These are phyloP conservation scores for Penstemon eatonii DNA, from an alignment of 257 asterid species.

Conservation along the genomic window DNA sequence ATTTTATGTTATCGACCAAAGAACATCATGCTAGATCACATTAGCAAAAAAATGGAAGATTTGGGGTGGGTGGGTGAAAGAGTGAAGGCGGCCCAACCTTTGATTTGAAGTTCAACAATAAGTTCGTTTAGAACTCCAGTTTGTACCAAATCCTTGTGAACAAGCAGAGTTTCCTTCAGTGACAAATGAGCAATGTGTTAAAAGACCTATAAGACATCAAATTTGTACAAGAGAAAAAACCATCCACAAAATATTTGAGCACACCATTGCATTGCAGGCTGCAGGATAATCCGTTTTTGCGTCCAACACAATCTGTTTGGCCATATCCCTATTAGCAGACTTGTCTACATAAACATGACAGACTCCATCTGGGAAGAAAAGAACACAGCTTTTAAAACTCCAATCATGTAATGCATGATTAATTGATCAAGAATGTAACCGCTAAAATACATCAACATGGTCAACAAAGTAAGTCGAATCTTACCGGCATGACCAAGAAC, in stretches of 20 bases:
- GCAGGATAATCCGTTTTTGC: slow-evolving; percentile 89
- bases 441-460: background rate
- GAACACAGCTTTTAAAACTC: slow-evolving; percentile 16
- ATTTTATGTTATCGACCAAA: background rate
- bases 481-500: slow-evolving; percentile 93
- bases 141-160: slow-evolving; percentile 65
- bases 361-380: slow-evolving; percentile 67
- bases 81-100: slow-evolving; percentile 44
- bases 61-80: background rate
- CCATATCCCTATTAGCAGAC: slow-evolving; percentile 77
- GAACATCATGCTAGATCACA: background rate
- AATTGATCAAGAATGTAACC: slow-evolving; percentile 14
- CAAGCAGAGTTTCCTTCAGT: slow-evolving; percentile 75
- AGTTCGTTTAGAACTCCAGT: slow-evolving; percentile 51
- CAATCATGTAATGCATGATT: slow-evolving; percentile 23
- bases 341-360: slow-evolving; percentile 83
- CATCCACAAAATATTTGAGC: background rate
- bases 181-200: slow-evolving; percentile 3
- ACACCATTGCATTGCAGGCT: slow-evolving; percentile 90
- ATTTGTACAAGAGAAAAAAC: background rate
- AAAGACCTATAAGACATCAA: slow-evolving; percentile 2
- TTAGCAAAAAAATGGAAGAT: background rate
- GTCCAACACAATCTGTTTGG: slow-evolving; percentile 63
- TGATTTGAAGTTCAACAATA: slow-evolving; percentile 59
- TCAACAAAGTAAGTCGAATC: slow-evolving; percentile 6